phyloP scores from a whole-genome alignment of 2,329 filamentous ascomycete genomes.

The Tolypocladium pustulatum region DNA sequence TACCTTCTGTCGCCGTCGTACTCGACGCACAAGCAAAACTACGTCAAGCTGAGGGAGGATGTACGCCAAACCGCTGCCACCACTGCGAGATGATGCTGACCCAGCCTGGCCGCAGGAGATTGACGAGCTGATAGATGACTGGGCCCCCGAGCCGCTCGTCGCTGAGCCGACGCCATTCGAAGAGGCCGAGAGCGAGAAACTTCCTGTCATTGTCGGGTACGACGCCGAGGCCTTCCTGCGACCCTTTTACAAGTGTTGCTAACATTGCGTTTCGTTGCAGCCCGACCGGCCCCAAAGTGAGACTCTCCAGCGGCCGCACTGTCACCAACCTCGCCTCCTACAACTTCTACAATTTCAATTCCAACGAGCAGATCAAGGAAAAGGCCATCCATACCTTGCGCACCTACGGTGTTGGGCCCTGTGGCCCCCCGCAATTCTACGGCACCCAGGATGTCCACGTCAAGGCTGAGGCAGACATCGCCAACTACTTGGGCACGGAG shows the following conservation, averaged over 20 bases:
- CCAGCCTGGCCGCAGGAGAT: conserved; percentile 52
- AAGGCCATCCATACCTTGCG: conserved; percentile 90
- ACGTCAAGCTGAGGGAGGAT: conserved; percentile 80
- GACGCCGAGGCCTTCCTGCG: not conserved
- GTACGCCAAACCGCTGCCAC: conserved; percentile 14
- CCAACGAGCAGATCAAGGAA: conserved; percentile 85
- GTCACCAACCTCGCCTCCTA: conserved; percentile 90
- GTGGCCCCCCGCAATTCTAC: conserved; percentile 95
- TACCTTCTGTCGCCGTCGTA: conserved; percentile 90
- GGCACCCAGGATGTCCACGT: conserved; percentile 97
- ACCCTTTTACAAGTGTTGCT: not conserved
- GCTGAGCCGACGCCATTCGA: conserved; percentile 63
- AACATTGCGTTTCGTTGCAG: conserved; percentile 31
- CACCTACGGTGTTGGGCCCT: conserved; percentile 93
- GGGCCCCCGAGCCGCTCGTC: conserved; percentile 89
- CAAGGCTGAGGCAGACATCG: conserved; percentile 91
- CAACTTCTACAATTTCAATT: conserved; percentile 96
- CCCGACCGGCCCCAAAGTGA: conserved; percentile 81
- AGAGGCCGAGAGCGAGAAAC: conserved; percentile 70
- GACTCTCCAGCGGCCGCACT: conserved; percentile 77
- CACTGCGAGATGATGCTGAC: not conserved
- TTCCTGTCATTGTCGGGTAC: conserved; percentile 82
- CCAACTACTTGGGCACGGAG: conserved; percentile 76
- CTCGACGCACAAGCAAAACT: conserved; percentile 80
- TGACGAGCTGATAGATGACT: conserved; percentile 92